phyloP scores from a whole-genome alignment of 106 monocot genomes.

The Cymbidium sinense region DNA sequence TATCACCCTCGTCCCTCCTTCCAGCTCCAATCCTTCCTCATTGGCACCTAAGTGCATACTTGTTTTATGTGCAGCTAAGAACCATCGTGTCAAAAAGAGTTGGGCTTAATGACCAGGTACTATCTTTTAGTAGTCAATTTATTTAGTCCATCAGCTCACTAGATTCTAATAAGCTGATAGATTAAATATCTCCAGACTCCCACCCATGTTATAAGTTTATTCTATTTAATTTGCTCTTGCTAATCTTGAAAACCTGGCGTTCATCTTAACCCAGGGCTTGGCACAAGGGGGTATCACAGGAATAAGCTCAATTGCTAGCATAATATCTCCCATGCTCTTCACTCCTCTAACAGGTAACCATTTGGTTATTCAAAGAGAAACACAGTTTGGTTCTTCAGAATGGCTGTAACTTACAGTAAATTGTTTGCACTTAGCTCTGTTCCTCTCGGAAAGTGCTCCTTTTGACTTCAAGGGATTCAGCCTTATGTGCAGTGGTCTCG shows the following conservation, averaged over 20 bases:
- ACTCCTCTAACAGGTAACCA: constrained; percentile 81
- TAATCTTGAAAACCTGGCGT: not conserved
- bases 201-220: not conserved
- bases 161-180: too few relatives aligned
- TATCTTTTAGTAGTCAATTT: not conserved
- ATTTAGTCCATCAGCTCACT: not conserved
- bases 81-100: constrained; percentile 73
- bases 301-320: constrained; percentile 79
- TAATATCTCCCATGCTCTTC: constrained; percentile 65
- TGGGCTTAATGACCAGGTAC: constrained; percentile 72
- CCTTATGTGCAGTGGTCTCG: constrained; percentile 75
- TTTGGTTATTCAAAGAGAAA: not conserved
- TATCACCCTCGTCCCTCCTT: not conserved
- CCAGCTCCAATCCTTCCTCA: not conserved
- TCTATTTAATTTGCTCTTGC: not conserved
- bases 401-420: not conserved
- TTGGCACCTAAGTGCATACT: not conserved
- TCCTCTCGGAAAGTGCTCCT: constrained; percentile 78
- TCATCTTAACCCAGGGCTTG: constrained; percentile 54
- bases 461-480: constrained; percentile 94
- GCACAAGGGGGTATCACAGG: constrained; percentile 97
- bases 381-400: not conserved
- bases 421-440: constrained; percentile 40
- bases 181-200: not conserved
- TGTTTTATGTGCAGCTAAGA: constrained; percentile 48